Conservation (phyloP, 1,284 basidiomycete species). For the Cryptococcus jaspeensis region DNA sequence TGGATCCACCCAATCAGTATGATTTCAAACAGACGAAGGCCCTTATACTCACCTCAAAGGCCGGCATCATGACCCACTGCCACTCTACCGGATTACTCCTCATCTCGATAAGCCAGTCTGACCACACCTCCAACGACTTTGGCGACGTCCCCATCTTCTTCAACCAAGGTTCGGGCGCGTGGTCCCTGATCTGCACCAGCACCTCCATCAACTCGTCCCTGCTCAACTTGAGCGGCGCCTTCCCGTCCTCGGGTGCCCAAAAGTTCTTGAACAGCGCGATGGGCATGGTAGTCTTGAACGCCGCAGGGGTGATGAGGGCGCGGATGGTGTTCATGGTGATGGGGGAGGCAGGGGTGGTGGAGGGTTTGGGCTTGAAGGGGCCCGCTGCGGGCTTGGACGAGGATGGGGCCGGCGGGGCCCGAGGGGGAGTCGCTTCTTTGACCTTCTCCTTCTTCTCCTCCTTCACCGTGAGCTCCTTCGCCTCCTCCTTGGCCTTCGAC, state of each 20-base stretch:
- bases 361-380: background rate
- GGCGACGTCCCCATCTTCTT: slow-evolving; percentile 31
- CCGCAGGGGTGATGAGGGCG: slow-evolving; percentile 8
- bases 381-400: too few species aligned
- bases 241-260: slow-evolving; percentile 6
- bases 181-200: slow-evolving; percentile 15
- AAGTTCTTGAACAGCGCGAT: slow-evolving; percentile 29
- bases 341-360: background rate
- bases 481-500: too few species aligned
- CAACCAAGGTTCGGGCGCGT: slow-evolving; percentile 28
- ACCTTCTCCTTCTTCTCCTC: too few species aligned
- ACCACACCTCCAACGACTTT: slow-evolving; percentile 21
- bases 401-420: too few species aligned
- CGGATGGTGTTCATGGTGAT: slow-evolving; percentile 15
- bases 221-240: slow-evolving; percentile 22
- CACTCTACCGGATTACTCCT: slow-evolving; percentile 25
- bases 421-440: too few species aligned
- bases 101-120: slow-evolving; percentile 24
- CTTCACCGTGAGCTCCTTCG: too few species aligned
- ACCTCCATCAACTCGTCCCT: slow-evolving; percentile 29
- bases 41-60: slow-evolving; percentile 26
- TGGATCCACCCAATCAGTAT: slow-evolving; percentile 2
- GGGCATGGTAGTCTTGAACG: slow-evolving; percentile 18
- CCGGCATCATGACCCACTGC: slow-evolving; percentile 26
- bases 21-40: too few species aligned